Conservation (phyloP, 768 basidiomycete genomes). For the Tricholoma sp. region DNA sequence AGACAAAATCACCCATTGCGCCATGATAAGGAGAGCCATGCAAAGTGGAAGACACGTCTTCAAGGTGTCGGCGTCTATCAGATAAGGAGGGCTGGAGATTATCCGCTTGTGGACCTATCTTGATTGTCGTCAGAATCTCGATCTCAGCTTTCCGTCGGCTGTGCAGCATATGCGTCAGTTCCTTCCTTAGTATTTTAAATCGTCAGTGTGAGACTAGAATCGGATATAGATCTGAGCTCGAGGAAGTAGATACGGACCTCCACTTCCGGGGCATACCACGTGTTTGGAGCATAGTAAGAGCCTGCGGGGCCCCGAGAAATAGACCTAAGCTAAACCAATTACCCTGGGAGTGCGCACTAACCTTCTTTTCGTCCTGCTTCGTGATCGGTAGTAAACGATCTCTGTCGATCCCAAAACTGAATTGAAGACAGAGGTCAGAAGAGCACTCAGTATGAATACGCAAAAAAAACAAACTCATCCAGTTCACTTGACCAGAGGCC, state of each 20-base stretch:
- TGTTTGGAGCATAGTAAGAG: slow-evolving; percentile 54
- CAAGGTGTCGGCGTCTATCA: neutral
- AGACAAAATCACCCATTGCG: neutral
- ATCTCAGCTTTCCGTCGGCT: slow-evolving; percentile 90
- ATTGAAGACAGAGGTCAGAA: neutral
- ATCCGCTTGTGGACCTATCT: neutral
- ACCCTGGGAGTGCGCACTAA: slow-evolving; percentile 14
- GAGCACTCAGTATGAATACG: neutral
- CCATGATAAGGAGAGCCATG: neutral
- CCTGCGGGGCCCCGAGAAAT: slow-evolving; percentile 33
- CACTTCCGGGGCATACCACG: slow-evolving; percentile 50
- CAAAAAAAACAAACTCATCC: slow-evolving; percentile 37
- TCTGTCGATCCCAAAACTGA: slow-evolving; percentile 54
- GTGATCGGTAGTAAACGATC: slow-evolving; percentile 68
- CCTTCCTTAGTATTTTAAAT: slow-evolving; percentile 48
- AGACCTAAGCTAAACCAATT: neutral
- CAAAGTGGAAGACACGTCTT: neutral
- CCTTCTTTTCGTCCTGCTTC: slow-evolving; percentile 73
- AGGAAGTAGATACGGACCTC: slow-evolving; percentile 42
- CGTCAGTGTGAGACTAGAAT: slow-evolving; percentile 2
- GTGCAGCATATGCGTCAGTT: slow-evolving; percentile 77
- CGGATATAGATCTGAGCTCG: neutral
- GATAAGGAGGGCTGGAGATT: neutral
- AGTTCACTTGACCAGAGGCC: slow-evolving; percentile 75
- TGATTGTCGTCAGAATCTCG: slow-evolving; percentile 50